A percentile compares a stretch with the other conserved stretches of the same genome.
Evolutionary conservation across 306 rosid species (phyloP).

Genomic region (Potentilla sterilis): DNA sequence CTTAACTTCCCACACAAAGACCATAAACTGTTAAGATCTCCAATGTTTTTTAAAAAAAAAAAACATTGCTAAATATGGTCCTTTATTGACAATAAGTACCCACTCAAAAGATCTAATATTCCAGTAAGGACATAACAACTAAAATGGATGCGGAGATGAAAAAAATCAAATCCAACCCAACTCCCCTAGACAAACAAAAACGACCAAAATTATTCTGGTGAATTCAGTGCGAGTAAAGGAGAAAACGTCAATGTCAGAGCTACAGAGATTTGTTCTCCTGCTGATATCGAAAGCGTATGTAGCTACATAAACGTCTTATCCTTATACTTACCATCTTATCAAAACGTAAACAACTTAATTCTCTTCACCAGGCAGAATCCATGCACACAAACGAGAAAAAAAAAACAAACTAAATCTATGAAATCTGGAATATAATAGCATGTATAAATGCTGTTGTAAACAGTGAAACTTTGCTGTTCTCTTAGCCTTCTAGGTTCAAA

Average conservation of each 20-base stretch:
- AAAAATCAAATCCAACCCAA: not conserved
- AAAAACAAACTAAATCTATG: not conserved
- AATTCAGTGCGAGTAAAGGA: not conserved
- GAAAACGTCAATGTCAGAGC: not conserved
- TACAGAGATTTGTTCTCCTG: not conserved
- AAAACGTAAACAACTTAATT: not conserved
- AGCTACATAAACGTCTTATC: not conserved
- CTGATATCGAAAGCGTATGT: not conserved
- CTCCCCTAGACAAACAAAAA: not conserved
- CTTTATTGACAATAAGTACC: not conserved
- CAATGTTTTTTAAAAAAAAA: not conserved
- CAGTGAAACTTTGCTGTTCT: not conserved
- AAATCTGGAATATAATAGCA: not conserved
- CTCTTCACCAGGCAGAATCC: conserved; percentile 7
- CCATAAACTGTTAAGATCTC: not conserved
- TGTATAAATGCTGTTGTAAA: not conserved
- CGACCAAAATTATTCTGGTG: not conserved
- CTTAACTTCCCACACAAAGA: not conserved
- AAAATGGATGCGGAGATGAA: not conserved
- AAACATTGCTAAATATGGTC: not conserved
- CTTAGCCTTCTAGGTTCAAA: not conserved
- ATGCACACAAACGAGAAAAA: not conserved
- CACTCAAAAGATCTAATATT: not conserved
- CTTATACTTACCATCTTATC: not conserved
- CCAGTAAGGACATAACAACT: not conserved